phyloP scores from a whole-genome alignment of 2,329 filamentous ascomycete genomes.

The Cordyceps cicadae region DNA sequence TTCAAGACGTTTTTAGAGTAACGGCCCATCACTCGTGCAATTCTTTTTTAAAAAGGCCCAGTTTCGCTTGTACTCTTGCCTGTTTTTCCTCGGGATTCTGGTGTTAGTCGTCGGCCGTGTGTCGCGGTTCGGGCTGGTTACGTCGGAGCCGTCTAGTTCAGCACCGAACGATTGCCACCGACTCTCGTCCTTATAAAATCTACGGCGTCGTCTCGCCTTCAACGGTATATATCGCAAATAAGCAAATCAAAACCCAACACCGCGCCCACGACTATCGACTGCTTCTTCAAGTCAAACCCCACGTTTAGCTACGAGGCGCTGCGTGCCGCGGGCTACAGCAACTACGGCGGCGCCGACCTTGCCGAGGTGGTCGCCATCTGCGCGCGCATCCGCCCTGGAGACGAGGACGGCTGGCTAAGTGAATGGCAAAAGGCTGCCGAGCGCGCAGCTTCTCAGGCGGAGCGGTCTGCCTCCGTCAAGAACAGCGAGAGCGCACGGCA shows the following conservation, averaged over 20 bases:
- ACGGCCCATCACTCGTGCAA: no score
- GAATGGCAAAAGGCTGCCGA: conserved; percentile 1
- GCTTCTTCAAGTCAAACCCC: conserved; percentile 4
- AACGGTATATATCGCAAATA: background rate
- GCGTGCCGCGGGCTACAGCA: conserved; percentile 7
- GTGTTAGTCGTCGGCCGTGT: no score
- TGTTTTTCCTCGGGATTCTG: no score
- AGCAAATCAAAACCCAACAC: background rate
- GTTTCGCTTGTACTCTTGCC: no score
- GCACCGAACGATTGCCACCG: background rate
- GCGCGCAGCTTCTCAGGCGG: background rate
- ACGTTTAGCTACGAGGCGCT: conserved; percentile 7
- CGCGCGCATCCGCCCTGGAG: background rate
- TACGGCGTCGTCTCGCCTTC: background rate
- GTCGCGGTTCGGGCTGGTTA: background rate
- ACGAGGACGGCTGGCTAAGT: conserved; percentile 2
- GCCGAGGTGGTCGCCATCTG: conserved; percentile 7
- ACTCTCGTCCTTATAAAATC: background rate
- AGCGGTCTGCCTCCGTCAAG: background rate
- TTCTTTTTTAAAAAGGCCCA: no score
- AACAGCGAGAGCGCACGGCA: background rate
- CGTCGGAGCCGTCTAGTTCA: background rate
- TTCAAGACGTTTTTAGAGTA: no score
- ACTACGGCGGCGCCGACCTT: conserved; percentile 4
- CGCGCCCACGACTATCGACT: background rate